phyloP scores from a whole-genome alignment of 768 basidiomycete species.

The Cystofilobasidium ferigula region DNA sequence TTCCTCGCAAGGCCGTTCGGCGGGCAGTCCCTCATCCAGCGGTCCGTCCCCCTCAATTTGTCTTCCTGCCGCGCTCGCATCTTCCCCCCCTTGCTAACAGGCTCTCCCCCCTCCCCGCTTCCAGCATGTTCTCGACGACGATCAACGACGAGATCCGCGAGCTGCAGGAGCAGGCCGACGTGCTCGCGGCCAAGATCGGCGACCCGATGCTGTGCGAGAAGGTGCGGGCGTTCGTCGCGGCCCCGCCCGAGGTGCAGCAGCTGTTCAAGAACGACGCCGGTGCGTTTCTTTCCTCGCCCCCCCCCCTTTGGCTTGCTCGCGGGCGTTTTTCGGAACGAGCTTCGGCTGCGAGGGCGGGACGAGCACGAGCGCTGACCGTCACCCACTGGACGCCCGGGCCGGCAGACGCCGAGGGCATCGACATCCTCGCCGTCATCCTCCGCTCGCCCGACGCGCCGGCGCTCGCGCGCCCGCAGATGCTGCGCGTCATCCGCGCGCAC shows the following conservation, averaged over 20 bases:
- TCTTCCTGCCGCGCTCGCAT: neutral
- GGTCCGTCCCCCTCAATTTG: slow-evolving; percentile 43
- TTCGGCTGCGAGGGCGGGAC: too few relatives aligned
- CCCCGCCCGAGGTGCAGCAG: slow-evolving; percentile 76
- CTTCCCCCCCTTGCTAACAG: neutral
- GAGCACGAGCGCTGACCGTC: too few relatives aligned
- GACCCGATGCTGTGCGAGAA: slow-evolving; percentile 81
- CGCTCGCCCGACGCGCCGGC: slow-evolving; percentile 65
- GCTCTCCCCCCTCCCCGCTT: neutral
- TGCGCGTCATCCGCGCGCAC: slow-evolving; percentile 64
- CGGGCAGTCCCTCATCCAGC: slow-evolving; percentile 76
- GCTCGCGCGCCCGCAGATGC: slow-evolving; percentile 65
- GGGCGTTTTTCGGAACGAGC: too few relatives aligned
- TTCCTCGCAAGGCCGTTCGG: slow-evolving; percentile 97
- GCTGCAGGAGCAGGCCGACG: slow-evolving; percentile 74
- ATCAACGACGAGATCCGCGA: slow-evolving; percentile 77
- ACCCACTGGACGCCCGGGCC: too few relatives aligned
- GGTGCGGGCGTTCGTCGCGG: slow-evolving; percentile 71
- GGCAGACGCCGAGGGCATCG: slow-evolving; percentile 39
- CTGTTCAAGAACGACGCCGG: slow-evolving; percentile 69
- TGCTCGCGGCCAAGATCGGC: slow-evolving; percentile 77
- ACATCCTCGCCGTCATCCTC: slow-evolving; percentile 67
- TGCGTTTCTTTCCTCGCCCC: slow-evolving; percentile 36
- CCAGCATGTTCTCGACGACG: slow-evolving; percentile 89
- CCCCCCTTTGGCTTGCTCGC: neutral